Base-by-base conservation (phyloP, 257 asterid species). In the Rhazya stricta region DNA sequence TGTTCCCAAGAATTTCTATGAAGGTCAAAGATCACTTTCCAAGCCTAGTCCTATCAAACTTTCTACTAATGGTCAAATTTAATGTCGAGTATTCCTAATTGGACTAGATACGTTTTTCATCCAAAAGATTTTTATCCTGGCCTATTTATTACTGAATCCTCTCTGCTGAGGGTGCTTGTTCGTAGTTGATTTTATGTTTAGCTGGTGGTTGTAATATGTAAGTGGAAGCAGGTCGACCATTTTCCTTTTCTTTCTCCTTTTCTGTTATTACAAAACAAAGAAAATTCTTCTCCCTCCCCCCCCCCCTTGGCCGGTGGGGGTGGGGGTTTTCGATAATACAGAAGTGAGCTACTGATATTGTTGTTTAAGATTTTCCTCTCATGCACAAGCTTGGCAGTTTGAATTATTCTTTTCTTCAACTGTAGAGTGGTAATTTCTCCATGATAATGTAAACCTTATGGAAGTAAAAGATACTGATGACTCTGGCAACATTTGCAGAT, bases 401-500 rank as follows among this genome's bases (percentile, higher is more conserved):
- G 30, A 18, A 5, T 51, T 23, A 51, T 51, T 51, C 25, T 19
- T 51, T 16, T 19, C 9, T 23, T 51, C 25, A 19, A 6, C 19
- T 21, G 58, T 51, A 18, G 58, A 23, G n/a, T 54, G 61, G 27
- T 21, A 11, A 54, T 23, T 23, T 30, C 21, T 11, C 53, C n/a
- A 13, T 61, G 10, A 2, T 4, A 1, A 61, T 30, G n/a, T 61
- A 30, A 15, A 30, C 67, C 6, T 61, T 16, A 12, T 15, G 42
- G 13, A 60, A 29, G 29, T 3, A 9, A 29, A 27, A 27, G 5
- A 3, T 30, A 32, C 66, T 60, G 39, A 27, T 60, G 66, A 60
- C 23, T 3, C 58, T 19, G 51, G 48, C 68, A 74, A 60, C 76
- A 58, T 77, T 89, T 73, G 78, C 89, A 92, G 97, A 89, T 90